Evolutionary conservation across 352 stramenopile genomes (phyloP).

Genomic region (Phytophthora quininea): DNA sequence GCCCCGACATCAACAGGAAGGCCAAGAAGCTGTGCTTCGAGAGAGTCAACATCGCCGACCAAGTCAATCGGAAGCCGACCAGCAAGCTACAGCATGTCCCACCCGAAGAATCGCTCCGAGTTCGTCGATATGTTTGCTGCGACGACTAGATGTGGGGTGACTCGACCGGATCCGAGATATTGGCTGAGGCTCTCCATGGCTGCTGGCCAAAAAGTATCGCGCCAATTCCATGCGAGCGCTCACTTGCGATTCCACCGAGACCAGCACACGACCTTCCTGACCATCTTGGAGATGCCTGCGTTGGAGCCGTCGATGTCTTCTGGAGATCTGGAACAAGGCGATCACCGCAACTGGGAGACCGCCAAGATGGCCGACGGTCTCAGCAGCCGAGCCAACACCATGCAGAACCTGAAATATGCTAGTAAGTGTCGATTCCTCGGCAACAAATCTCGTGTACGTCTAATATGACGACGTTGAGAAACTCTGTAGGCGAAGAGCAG

Average conservation of each 20-base stretch:
- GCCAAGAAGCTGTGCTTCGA: no score
- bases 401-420: constrained; percentile 74
- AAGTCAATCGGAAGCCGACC: no score
- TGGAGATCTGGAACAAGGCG: constrained; percentile 24
- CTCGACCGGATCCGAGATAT: no score
- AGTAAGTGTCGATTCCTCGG: constrained; percentile 25
- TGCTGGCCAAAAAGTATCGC: no score
- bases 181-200: no score
- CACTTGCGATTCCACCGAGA: constrained; percentile 22
- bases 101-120: no score
- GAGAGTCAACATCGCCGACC: no score
- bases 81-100: no score
- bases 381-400: constrained; percentile 71
- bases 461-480: background rate
- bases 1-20: no score
- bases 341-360: constrained; percentile 57
- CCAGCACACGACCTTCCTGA: background rate
- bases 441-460: background rate
- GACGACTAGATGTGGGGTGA: no score
- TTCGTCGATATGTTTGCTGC: no score
- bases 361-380: constrained; percentile 65
- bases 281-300: constrained; percentile 7
- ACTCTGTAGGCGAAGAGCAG: constrained; percentile 60
- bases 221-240: background rate
- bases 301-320: constrained; percentile 13